These are phyloP conservation scores for Sideroxylon spinosum DNA, from an alignment of 179 eudicot genomes.

Conservation along the genomic window DNA sequence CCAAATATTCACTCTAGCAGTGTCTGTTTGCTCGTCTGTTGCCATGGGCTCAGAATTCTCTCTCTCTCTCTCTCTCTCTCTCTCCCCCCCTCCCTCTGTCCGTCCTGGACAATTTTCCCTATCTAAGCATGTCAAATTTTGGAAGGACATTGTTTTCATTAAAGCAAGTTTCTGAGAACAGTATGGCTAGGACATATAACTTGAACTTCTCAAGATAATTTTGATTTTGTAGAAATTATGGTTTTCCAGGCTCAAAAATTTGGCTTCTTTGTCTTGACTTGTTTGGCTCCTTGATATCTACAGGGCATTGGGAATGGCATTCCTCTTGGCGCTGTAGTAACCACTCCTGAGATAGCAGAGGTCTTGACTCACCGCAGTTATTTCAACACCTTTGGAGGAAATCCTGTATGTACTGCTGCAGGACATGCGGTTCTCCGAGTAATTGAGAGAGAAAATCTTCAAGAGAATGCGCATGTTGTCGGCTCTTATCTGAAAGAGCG, in stretches of 20 bases:
- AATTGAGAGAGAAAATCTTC: constrained; percentile 83
- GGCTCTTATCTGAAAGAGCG: constrained; percentile 74
- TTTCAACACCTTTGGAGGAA: constrained; percentile 96
- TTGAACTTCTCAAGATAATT: neutral
- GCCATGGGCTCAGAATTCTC: constrained; percentile 6
- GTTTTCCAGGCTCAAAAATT: neutral
- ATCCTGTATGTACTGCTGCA: constrained; percentile 85
- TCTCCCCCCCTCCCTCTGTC: no score
- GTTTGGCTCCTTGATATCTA: neutral
- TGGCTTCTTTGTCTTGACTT: neutral
- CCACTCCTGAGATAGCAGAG: constrained; percentile 86
- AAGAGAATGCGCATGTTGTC: constrained; percentile 70
- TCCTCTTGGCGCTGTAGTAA: constrained; percentile 96
- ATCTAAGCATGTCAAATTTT: constrained; percentile 1
- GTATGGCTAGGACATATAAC: neutral
- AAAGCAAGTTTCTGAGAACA: neutral
- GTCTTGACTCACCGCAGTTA: constrained; percentile 75
- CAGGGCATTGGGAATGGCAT: constrained; percentile 97
- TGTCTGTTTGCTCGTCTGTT: neutral
- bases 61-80: no score
- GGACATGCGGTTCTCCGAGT: constrained; percentile 92
- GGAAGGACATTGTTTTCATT: neutral
- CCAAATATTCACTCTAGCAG: neutral
- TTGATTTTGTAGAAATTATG: neutral
- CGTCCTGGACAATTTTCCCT: neutral